Conservation (phyloP, 129 eudicot species). For the Smallanthus sonchifolius region DNA sequence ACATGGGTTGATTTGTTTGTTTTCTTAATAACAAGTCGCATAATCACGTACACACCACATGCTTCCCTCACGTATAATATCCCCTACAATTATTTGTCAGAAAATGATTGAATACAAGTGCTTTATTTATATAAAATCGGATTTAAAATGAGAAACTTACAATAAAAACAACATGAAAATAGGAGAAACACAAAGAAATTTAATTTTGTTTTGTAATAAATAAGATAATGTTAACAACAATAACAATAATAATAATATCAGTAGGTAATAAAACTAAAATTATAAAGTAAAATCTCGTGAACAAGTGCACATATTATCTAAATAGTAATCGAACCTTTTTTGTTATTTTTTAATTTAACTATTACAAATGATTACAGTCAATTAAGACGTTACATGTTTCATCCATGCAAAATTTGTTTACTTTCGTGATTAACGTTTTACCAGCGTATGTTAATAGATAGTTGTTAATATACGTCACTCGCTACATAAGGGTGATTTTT, state of each 20-base stretch:
- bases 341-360: no score
- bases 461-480: no score
- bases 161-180: neutral
- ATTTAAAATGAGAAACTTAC: neutral
- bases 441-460: no score
- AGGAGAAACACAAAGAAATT: neutral
- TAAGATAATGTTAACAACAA: neutral
- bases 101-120: neutral
- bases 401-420: no score
- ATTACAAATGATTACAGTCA: no score
- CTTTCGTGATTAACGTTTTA: no score
- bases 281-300: neutral
- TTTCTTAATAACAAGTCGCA: neutral
- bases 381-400: no score
- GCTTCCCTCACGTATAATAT: neutral
- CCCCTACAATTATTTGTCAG: neutral
- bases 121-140: neutral
- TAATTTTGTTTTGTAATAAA: neutral
- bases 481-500: no score
- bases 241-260: neutral
- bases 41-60: neutral
- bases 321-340: no score
- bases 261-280: neutral
- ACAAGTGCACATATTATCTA: no score
- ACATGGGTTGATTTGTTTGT: slow-evolving; percentile 9